These are phyloP conservation scores for Saturnispora gosingensis DNA, from an alignment of 805 yeast species.

Conservation along the genomic window DNA sequence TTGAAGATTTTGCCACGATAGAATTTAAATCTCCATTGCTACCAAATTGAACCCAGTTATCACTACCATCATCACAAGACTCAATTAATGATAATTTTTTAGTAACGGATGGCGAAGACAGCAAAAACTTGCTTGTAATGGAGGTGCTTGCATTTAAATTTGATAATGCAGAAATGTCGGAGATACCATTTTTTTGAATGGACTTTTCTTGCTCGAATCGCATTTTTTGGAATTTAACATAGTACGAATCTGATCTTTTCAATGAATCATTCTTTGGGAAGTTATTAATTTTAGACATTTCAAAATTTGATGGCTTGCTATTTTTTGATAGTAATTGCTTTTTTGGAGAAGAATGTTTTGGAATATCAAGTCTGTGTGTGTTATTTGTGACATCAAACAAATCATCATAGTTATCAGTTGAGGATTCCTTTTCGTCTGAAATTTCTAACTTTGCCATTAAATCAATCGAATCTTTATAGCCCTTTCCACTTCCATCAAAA, in stretches of 20 bases:
- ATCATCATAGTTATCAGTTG: slow-evolving; percentile 7
- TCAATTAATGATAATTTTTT: slow-evolving; percentile 1
- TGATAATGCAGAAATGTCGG: slow-evolving; percentile 14
- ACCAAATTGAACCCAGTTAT: slow-evolving; percentile 8
- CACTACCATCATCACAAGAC: neutral
- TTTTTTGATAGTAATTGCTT: neutral
- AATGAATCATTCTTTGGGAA: neutral
- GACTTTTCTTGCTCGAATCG: slow-evolving; percentile 16
- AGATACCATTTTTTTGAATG: slow-evolving; percentile 17
- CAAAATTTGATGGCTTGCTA: neutral
- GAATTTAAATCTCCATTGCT: neutral
- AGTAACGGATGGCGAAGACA: slow-evolving; percentile 14
- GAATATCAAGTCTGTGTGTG: neutral
- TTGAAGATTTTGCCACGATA: neutral
- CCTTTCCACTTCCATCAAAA: neutral
- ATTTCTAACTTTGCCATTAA: slow-evolving; percentile 6
- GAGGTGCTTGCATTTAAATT: neutral
- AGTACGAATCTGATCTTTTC: slow-evolving; percentile 13
- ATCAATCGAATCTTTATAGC: slow-evolving; percentile 14
- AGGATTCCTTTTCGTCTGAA: neutral
- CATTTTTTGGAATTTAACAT: slow-evolving; percentile 11
- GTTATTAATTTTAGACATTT: neutral
- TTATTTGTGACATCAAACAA: slow-evolving; percentile 8
- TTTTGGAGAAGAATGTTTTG: neutral
- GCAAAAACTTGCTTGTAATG: slow-evolving; percentile 6